phyloP scores from a whole-genome alignment of 768 basidiomycete genomes.

The Pleurotus eryngii region DNA sequence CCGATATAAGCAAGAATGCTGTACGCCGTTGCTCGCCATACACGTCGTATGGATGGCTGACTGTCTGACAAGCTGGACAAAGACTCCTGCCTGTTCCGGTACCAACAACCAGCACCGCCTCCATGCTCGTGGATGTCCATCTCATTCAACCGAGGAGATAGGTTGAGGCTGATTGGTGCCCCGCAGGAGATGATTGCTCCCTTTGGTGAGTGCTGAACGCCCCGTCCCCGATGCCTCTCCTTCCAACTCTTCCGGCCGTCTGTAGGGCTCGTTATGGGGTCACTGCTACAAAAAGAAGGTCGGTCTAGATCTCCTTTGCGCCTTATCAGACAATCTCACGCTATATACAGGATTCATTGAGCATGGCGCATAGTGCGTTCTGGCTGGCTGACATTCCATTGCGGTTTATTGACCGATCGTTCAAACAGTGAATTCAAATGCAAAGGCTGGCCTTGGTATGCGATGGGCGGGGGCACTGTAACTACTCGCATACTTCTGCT shows the following conservation, averaged over 20 bases:
- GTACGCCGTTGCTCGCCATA: too few species aligned
- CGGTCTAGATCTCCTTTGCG: too few species aligned
- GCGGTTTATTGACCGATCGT: neutral
- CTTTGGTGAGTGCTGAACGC: neutral
- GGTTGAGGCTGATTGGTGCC: neutral
- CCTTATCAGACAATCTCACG: neutral
- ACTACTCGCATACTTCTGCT: slow-evolving; percentile 2
- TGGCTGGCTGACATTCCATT: neutral
- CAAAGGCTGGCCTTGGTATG: slow-evolving; percentile 2
- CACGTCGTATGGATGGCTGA: too few species aligned
- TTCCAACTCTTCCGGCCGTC: too few species aligned
- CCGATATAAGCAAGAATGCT: slow-evolving; percentile 3
- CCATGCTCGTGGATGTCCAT: neutral
- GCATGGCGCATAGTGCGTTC: slow-evolving; percentile 1
- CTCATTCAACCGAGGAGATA: neutral
- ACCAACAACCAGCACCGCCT: neutral
- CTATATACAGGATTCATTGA: neutral
- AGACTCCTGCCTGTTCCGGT: neutral
- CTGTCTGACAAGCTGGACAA: neutral
- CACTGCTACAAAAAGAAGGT: too few species aligned
- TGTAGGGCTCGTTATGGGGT: too few species aligned
- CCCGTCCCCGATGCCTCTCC: too few species aligned
- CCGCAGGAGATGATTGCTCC: neutral
- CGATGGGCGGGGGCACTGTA: neutral
- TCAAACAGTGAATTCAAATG: slow-evolving; percentile 4